Base-by-base conservation (phyloP, 2,329 filamentous ascomycete species). In the Arthroderma uncinatum region DNA sequence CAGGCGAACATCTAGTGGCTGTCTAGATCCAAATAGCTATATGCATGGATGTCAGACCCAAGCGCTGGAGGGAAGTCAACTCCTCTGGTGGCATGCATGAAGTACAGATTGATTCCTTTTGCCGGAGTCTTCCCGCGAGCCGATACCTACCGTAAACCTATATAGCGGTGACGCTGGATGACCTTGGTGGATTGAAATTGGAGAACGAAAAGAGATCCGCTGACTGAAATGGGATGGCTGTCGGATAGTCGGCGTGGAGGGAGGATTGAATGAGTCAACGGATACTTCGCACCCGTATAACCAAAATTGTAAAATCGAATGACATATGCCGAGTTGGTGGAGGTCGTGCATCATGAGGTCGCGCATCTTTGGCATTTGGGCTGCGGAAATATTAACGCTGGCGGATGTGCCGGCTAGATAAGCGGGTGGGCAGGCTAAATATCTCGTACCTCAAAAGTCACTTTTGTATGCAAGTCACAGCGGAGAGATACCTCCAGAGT, bases 381-480 rank as follows among this genome's bases (percentile, higher is more conserved):
- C 44, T 21, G 36, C 36, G 25, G 44, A 48, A 48, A 28, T 28
- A 48, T 23, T 48, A 28, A 48, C 28, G 21, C 44, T 28, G 44
- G 44, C 44, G 44, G 44, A 48, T 48, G 25, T 3, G 25, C 44
- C 44, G 44, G 44, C 44, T 48, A 28, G 44, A 48, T 42, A 42
- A 42, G 39, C 39, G 39, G 39, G 39, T 21, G 9, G 23, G 19
- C 19, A 42, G 39, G 12, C 39, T 19, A 42, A 42, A 42, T 19
- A 23, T 8, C n/a, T 21, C 9, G 39, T 42, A 42, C n/a, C 19
- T 12, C 39, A 10, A 19, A 21, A 10, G 39, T 42, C 25, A 48
- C 44, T 48, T 30, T 30, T 25, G 10, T 4, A 25, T 8, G 2
- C 23, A 4, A 10, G 23, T 1, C 6, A 19, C 19, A 19, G n/a